Percentiles rank a stretch among this genome's conserved stretches.
Conservation (phyloP, 768 basidiomycete genomes). For the Suillus brevipes region DNA sequence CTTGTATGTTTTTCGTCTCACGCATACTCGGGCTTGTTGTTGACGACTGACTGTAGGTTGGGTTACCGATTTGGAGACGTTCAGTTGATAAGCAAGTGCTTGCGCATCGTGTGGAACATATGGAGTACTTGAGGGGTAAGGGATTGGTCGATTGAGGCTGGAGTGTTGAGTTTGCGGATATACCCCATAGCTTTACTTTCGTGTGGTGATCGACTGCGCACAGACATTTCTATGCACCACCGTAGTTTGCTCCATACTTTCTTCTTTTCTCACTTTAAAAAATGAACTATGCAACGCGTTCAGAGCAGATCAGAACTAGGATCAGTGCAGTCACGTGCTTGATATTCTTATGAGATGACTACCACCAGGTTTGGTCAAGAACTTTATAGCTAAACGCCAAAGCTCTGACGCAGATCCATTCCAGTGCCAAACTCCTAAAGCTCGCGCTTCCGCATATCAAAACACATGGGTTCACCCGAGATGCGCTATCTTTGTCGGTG, state of each 20-base stretch:
- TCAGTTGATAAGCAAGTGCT: conserved; percentile 49
- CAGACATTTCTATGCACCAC: not conserved
- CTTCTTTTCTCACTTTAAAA: not conserved
- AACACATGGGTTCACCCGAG: conserved; percentile 73
- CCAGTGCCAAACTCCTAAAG: conserved; percentile 46
- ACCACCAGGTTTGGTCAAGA: conserved; percentile 1
- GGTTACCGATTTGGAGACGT: conserved; percentile 51
- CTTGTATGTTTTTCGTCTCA: conserved; percentile 37
- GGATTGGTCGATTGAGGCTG: conserved; percentile 40
- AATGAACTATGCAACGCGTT: not conserved
- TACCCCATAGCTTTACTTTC: not conserved
- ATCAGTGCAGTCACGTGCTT: not conserved
- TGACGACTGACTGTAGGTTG: conserved; percentile 38
- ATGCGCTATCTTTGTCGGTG: conserved; percentile 64
- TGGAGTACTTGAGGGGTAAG: conserved; percentile 40
- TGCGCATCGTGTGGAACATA: conserved; percentile 48
- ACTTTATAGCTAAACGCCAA: not conserved
- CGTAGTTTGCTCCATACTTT: not conserved
- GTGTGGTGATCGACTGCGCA: not conserved
- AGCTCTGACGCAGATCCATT: not conserved
- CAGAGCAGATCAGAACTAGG: not conserved
- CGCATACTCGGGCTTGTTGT: conserved; percentile 5
- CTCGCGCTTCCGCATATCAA: conserved; percentile 63
- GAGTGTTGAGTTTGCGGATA: not conserved
- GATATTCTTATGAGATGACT: conserved; percentile 1